Percentiles rank a stretch among this genome's conserved stretches.
Conservation (phyloP, 176 grass and related monocot genomes). For the Saccharum officinarum region DNA sequence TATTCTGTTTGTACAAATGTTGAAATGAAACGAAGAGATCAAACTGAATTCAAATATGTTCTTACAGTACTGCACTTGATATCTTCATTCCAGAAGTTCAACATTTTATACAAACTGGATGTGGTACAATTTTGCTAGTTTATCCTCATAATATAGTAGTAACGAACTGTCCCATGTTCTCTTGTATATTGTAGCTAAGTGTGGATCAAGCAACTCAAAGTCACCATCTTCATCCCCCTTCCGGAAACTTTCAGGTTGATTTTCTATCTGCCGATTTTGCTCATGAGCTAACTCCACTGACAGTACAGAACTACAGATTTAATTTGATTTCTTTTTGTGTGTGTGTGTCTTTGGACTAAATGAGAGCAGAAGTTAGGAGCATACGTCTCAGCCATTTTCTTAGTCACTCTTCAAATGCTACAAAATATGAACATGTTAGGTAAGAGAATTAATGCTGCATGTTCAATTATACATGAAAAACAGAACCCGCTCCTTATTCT, state of each 20-base stretch:
- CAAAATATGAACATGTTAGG: conserved; percentile 70
- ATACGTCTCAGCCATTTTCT: conserved; percentile 68
- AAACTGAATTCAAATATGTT: conserved; percentile 10
- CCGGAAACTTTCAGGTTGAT: conserved; percentile 59
- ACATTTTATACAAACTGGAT: background rate
- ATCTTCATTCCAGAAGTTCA: conserved; percentile 9
- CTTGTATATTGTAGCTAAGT: conserved; percentile 39
- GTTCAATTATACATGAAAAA: conserved; percentile 11
- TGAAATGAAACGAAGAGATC: background rate
- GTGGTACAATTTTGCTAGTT: background rate
- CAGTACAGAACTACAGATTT: conserved; percentile 20
- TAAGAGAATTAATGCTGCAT: conserved; percentile 37
- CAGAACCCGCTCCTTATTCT: conserved; percentile 19
- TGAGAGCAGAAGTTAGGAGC: conserved; percentile 60
- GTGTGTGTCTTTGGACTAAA: conserved; percentile 36
- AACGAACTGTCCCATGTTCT: conserved; percentile 25
- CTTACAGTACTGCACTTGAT: conserved; percentile 20
- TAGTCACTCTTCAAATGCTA: conserved; percentile 42
- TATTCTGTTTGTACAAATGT: background rate
- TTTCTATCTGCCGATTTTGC: conserved; percentile 22
- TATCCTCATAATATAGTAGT: conserved; percentile 17
- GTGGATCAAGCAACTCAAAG: conserved; percentile 46
- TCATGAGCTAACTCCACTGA: background rate
- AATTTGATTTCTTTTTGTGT: background rate
- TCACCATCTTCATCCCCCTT: conserved; percentile 71